A percentile compares a stretch with the other conserved stretches of the same genome.
phyloP scores from a whole-genome alignment of 192 early-diverging fungal genomes.

The Cladochytrium replicatum region DNA sequence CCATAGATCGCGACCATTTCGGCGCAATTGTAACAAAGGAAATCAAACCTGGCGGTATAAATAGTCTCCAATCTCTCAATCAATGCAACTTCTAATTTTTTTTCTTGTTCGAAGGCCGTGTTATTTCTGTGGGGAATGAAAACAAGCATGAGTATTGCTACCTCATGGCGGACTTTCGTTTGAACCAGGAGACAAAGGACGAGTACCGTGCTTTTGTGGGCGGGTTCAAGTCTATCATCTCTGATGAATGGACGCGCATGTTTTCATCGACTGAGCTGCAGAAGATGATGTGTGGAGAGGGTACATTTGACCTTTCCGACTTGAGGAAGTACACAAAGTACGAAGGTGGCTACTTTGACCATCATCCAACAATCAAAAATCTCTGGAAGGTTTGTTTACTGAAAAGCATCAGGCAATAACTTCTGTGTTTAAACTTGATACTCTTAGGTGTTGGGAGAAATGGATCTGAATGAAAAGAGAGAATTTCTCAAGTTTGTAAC shows the following conservation, averaged over 20 bases:
- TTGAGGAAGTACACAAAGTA: conserved; percentile 15
- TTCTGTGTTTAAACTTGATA: background rate
- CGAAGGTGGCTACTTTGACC: conserved; percentile 30
- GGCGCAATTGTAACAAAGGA: conserved; percentile 17
- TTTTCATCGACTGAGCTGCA: conserved; percentile 18
- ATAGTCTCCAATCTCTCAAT: background rate
- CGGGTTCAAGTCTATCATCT: conserved; percentile 20
- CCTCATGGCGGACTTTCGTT: conserved; percentile 5
- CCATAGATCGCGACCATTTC: conserved; percentile 30
- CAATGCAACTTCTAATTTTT: background rate
- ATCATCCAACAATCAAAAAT: conserved; percentile 18
- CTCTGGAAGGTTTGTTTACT: conserved; percentile 25
- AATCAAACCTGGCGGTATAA: conserved; percentile 1
- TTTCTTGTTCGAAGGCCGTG: background rate
- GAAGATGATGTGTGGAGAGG: conserved; percentile 21
- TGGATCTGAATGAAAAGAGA: conserved; percentile 20
- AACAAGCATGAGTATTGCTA: conserved; percentile 23
- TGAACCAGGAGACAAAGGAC: conserved; percentile 24
- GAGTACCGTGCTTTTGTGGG: conserved; percentile 18
- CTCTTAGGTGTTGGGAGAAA: conserved; percentile 8
- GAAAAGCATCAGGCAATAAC: no score
- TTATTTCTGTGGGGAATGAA: conserved; percentile 15
- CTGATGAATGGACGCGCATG: conserved; percentile 15
- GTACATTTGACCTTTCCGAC: conserved; percentile 18
- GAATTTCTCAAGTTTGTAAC: conserved; percentile 30